These are phyloP conservation scores for Coprinellus aureogranulatus DNA, from an alignment of 768 basidiomycete species.

Conservation along the genomic window DNA sequence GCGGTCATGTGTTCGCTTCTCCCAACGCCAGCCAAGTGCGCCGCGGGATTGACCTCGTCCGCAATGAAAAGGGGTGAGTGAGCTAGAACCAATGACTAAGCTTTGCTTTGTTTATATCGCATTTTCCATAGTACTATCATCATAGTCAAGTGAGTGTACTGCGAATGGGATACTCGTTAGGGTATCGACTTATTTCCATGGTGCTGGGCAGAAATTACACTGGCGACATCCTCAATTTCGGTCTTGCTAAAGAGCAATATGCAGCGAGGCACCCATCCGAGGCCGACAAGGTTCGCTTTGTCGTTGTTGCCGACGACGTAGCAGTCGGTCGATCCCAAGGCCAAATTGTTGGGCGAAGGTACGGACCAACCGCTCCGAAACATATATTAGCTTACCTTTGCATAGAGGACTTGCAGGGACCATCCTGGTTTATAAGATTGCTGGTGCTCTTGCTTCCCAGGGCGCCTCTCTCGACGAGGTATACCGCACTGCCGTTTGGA, in stretches of 20 bases:
- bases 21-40: slow-evolving; percentile 85
- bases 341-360: slow-evolving; percentile 82
- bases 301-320: slow-evolving; percentile 89
- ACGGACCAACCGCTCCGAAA: slow-evolving; percentile 4
- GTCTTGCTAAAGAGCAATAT: slow-evolving; percentile 83
- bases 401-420: slow-evolving; percentile 78
- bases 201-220: slow-evolving; percentile 67
- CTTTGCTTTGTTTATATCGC: slow-evolving; percentile 1
- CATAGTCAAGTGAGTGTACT: slow-evolving; percentile 65
- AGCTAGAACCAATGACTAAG: background rate
- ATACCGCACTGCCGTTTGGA: slow-evolving; percentile 60
- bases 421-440: slow-evolving; percentile 85
- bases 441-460: slow-evolving; percentile 72
- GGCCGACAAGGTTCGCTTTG: slow-evolving; percentile 65
- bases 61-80: slow-evolving; percentile 67
- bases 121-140: slow-evolving; percentile 64
- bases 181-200: background rate
- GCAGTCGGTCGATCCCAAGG: slow-evolving; percentile 81
- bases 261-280: slow-evolving; percentile 67
- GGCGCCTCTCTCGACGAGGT: slow-evolving; percentile 72
- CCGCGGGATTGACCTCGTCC: slow-evolving; percentile 73
- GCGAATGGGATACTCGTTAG: background rate
- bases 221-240: slow-evolving; percentile 89
- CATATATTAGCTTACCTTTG: background rate
- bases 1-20: slow-evolving; percentile 87